These are phyloP conservation scores for Leishmania martiniquensis DNA, from an alignment of 208 protist genomes.

Conservation along the genomic window DNA sequence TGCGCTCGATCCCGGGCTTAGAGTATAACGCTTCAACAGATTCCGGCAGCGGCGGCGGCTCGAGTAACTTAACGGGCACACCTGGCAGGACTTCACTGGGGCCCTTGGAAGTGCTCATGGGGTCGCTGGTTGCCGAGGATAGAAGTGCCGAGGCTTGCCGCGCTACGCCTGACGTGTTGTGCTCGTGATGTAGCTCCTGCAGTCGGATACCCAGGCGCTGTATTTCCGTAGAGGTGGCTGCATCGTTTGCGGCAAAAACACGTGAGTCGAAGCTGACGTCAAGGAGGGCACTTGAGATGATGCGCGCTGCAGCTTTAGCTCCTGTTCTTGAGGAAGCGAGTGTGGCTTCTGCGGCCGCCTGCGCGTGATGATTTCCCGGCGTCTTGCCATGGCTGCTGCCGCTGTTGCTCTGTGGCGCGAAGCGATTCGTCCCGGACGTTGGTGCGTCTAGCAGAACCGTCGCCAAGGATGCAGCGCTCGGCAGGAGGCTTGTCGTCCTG, in stretches of 20 bases:
- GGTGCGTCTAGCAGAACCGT: background rate
- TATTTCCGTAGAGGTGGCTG: slow-evolving; percentile 15
- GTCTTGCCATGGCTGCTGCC: background rate
- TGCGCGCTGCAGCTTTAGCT: background rate
- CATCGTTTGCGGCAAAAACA: slow-evolving; percentile 6
- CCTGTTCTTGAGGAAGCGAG: background rate
- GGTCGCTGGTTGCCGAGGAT: background rate
- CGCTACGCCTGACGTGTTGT: background rate
- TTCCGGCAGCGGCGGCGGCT: background rate
- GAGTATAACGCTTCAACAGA: background rate
- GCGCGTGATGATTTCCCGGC: background rate
- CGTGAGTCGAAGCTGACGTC: slow-evolving; percentile 38
- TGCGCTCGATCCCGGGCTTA: background rate
- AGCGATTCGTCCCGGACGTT: background rate
- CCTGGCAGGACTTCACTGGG: background rate
- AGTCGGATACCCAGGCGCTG: slow-evolving; percentile 27
- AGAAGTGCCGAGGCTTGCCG: background rate
- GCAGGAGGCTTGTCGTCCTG: background rate
- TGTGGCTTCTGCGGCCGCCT: background rate
- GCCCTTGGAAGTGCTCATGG: background rate
- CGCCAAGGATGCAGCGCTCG: background rate
- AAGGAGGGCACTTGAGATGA: slow-evolving; percentile 15
- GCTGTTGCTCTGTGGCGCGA: background rate
- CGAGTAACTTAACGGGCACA: background rate
- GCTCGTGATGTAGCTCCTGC: slow-evolving; percentile 5